Evolutionary conservation across 2,329 filamentous ascomycete species (phyloP).

Genomic region (Claviceps arundinis): DNA sequence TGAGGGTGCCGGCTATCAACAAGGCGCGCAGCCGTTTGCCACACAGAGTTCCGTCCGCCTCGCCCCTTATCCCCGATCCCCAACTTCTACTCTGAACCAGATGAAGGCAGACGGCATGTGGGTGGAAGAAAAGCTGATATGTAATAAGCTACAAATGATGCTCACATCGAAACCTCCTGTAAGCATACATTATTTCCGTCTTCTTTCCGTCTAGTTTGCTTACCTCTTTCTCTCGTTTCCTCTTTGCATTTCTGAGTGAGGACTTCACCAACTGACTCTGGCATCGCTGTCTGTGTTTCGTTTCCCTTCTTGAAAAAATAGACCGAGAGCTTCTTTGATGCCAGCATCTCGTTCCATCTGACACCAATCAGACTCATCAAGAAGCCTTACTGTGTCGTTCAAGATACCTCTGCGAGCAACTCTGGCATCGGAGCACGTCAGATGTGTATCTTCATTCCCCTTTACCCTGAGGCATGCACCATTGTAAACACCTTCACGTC

Average conservation of each 20-base stretch:
- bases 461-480: constrained; percentile 3
- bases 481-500: not conserved
- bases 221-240: not conserved
- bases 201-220: not conserved
- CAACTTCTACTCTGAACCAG: not conserved
- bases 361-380: constrained; percentile 5
- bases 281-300: too few species aligned
- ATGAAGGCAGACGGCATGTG: not conserved
- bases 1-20: not conserved
- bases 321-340: not conserved
- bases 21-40: not conserved
- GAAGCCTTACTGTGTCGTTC: constrained; percentile 2
- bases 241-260: too few species aligned
- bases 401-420: not conserved
- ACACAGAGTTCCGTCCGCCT: not conserved
- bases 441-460: constrained; percentile 1
- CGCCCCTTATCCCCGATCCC: not conserved
- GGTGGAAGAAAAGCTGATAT: constrained; percentile 1
- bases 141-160: not conserved
- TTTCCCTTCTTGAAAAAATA: not conserved
- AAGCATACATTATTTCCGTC: not conserved
- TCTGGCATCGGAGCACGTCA: not conserved
- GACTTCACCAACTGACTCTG: too few species aligned
- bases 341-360: constrained; percentile 1
- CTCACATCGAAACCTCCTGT: not conserved